Conservation (phyloP, 2,329 filamentous ascomycete species). For the Colletotrichum shisoi region DNA sequence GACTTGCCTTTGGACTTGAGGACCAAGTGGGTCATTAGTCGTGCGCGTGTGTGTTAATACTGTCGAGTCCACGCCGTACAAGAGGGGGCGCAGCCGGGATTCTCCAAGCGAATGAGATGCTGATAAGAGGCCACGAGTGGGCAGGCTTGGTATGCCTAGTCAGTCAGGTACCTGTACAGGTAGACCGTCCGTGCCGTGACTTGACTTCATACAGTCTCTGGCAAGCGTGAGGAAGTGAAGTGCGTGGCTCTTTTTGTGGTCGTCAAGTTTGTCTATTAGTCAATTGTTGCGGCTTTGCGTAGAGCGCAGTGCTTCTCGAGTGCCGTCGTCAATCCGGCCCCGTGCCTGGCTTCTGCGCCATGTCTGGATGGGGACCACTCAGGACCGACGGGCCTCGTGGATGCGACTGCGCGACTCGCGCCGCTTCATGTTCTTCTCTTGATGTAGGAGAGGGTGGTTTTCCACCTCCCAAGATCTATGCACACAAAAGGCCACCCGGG, state of each 20-base stretch:
- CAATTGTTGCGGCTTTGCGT: conserved; percentile 14
- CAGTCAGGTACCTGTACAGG: not conserved
- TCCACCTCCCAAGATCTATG: conserved; percentile 57
- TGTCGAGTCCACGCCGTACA: conserved; percentile 17
- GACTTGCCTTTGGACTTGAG: conserved; percentile 1
- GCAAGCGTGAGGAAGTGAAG: conserved; percentile 30
- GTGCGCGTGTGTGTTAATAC: not conserved
- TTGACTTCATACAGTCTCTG: conserved; percentile 31
- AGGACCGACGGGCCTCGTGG: conserved; percentile 14
- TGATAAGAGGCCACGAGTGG: conserved; percentile 51
- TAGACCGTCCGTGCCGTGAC: conserved; percentile 12
- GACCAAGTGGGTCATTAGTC: conserved; percentile 4
- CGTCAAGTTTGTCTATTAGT: conserved; percentile 33
- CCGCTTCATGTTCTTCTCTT: conserved; percentile 48
- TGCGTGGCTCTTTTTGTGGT: not conserved
- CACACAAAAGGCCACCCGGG: conserved; percentile 46
- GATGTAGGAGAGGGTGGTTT: conserved; percentile 54
- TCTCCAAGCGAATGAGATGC: conserved; percentile 50
- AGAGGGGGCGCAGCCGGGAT: conserved; percentile 24
- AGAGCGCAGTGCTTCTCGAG: conserved; percentile 22
- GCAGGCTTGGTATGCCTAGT: conserved; percentile 22
- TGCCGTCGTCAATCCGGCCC: conserved; percentile 18
- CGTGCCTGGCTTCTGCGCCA: conserved; percentile 20
- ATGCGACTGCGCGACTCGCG: conserved; percentile 15
- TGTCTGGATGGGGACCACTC: conserved; percentile 6